A percentile compares a stretch with the other conserved stretches of the same genome.
phyloP scores from a whole-genome alignment of 1,284 basidiomycete genomes.

The Ustilago tritici region DNA sequence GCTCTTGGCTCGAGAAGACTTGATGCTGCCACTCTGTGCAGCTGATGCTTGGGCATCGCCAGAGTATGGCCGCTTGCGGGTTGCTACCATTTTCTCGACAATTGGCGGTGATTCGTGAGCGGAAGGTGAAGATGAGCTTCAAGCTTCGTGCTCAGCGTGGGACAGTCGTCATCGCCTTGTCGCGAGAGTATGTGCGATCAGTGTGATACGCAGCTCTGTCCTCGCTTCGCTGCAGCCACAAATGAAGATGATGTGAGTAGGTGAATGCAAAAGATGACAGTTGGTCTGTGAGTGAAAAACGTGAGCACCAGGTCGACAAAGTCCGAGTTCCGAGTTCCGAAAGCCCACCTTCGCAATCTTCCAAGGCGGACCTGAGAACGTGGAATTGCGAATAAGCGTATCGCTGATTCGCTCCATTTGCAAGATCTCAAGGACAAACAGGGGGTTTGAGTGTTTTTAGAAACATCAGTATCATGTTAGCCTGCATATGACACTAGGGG shows the following conservation, averaged over 20 bases:
- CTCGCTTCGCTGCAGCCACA: neutral
- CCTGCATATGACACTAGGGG: too few relatives aligned
- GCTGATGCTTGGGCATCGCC: neutral
- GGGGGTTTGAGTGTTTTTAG: too few relatives aligned
- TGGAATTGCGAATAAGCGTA: too few relatives aligned
- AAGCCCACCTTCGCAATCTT: neutral
- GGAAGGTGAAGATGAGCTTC: neutral
- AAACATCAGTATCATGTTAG: too few relatives aligned
- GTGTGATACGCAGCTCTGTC: too few relatives aligned
- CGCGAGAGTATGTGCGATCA: neutral
- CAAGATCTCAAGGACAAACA: too few relatives aligned
- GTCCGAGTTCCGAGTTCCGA: slow-evolving; percentile 9
- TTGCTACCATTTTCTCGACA: slow-evolving; percentile 2
- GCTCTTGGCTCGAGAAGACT: neutral
- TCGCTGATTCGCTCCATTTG: too few relatives aligned
- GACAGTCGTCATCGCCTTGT: neutral
- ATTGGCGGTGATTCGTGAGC: neutral
- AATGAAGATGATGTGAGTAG: neutral
- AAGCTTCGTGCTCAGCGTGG: neutral
- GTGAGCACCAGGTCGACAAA: neutral
- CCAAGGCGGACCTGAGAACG: too few relatives aligned
- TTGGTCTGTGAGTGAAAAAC: neutral
- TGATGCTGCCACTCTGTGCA: neutral
- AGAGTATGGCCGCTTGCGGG: slow-evolving; percentile 11
- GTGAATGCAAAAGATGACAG: neutral